Percentiles rank a stretch among this genome's conserved stretches.
Conservation (phyloP, 176 grass and related monocot genomes). For the Oryza punctata region DNA sequence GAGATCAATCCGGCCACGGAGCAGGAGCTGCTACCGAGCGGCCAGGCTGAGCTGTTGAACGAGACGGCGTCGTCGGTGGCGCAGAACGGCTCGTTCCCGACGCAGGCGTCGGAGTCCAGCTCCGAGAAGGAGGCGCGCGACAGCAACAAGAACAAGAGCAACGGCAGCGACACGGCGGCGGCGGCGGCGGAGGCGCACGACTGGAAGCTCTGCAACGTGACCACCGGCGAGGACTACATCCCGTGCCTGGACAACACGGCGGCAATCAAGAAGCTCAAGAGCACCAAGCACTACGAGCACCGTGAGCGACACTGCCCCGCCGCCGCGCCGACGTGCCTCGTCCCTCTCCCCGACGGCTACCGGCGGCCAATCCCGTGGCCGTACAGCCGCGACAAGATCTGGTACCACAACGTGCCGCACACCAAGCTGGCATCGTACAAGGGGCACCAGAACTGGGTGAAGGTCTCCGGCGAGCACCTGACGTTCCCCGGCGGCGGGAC, state of each 20-base stretch:
- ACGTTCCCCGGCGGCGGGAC: constrained; percentile 83
- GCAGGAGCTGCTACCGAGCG: constrained; percentile 55
- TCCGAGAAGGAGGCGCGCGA: constrained; percentile 8
- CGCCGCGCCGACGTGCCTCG: constrained; percentile 59
- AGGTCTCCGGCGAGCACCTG: constrained; percentile 72
- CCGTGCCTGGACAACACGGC: constrained; percentile 89
- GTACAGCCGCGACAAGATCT: constrained; percentile 81
- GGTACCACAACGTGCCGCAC: constrained; percentile 91
- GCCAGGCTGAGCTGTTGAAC: constrained; percentile 70
- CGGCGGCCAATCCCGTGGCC: constrained; percentile 69
- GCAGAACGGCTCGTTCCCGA: constrained; percentile 54
- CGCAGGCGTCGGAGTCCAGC: constrained; percentile 62
- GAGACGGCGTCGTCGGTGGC: constrained; percentile 45
- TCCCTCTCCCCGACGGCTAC: constrained; percentile 66
- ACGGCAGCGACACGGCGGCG: not conserved
- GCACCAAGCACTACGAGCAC: constrained; percentile 80
- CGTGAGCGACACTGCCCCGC: constrained; percentile 90
- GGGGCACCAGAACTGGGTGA: constrained; percentile 93
- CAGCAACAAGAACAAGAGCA: not conserved
- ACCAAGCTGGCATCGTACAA: constrained; percentile 59
- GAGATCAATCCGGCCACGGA: not conserved
- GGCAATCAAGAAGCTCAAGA: constrained; percentile 62
- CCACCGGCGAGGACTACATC: constrained; percentile 76
- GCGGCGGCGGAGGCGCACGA: not conserved
- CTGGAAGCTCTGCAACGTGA: constrained; percentile 74